phyloP scores from a whole-genome alignment of 371 early-diverging fungal genomes.

The Syncephalastrum monosporum region DNA sequence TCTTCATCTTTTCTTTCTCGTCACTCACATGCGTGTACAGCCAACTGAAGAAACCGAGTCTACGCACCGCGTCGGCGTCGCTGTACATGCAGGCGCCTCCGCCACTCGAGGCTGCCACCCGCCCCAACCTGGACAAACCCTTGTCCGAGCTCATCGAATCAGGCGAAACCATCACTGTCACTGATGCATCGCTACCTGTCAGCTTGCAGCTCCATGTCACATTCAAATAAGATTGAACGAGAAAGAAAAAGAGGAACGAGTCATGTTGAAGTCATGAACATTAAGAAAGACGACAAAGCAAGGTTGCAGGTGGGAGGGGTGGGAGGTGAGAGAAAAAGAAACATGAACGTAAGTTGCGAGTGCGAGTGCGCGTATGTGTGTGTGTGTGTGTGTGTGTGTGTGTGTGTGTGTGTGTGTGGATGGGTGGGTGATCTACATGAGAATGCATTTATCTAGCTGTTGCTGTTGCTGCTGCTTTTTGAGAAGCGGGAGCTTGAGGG shows the following conservation, averaged over 20 bases:
- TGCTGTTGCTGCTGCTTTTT: too few species aligned
- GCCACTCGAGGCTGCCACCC: conserved; percentile 63
- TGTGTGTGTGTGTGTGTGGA: too few species aligned
- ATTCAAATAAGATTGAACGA: conserved; percentile 14
- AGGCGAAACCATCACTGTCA: conserved; percentile 68
- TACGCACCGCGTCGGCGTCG: conserved; percentile 56
- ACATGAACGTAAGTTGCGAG: too few species aligned
- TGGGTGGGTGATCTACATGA: too few species aligned
- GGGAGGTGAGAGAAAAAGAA: too few species aligned
- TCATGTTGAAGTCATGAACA: background rate
- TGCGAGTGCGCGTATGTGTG: too few species aligned
- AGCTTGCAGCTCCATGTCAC: conserved; percentile 48
- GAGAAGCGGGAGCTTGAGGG: too few species aligned
- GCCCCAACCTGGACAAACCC: conserved; percentile 68
- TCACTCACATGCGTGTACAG: conserved; percentile 28
- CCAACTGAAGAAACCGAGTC: conserved; percentile 78
- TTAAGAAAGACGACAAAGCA: too few species aligned
- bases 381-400: too few species aligned
- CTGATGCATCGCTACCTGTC: conserved; percentile 73
- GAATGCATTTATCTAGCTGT: too few species aligned
- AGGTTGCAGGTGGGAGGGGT: too few species aligned
- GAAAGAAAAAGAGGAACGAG: background rate
- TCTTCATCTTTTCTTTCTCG: background rate
- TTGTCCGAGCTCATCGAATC: conserved; percentile 65
- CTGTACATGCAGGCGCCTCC: conserved; percentile 85